Percentiles rank a stretch among this genome's conserved stretches.
Conservation (phyloP, 768 basidiomycete species). For the Amylocystis lapponica region DNA sequence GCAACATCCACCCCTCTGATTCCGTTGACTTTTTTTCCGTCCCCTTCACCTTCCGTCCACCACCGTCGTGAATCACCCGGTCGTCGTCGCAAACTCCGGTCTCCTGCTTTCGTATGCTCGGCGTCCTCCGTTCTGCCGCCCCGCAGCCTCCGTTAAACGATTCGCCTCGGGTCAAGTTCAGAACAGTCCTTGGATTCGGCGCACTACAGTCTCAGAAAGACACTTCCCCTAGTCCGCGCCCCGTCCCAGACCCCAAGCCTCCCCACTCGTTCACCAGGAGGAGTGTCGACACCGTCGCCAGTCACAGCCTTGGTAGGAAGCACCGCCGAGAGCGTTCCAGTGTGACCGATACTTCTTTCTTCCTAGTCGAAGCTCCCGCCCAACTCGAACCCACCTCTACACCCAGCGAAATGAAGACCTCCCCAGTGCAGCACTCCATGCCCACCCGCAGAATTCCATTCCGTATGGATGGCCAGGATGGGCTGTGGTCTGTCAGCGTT, state of each 20-base stretch:
- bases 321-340: conserved; percentile 29
- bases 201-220: conserved; percentile 27
- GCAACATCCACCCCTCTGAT: conserved; percentile 20
- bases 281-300: conserved; percentile 40
- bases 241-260: conserved; percentile 26
- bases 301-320: conserved; percentile 31
- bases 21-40: conserved; percentile 16
- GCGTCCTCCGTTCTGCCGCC: conserved; percentile 27
- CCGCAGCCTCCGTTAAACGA: conserved; percentile 26
- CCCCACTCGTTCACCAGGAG: conserved; percentile 30
- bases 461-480: conserved; percentile 70
- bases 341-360: conserved; percentile 38
- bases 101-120: conserved; percentile 37
- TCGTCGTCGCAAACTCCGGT: conserved; percentile 17
- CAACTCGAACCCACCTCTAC: conserved; percentile 4
- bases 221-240: conserved; percentile 10
- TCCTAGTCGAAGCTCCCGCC: conserved; percentile 29
- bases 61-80: conserved; percentile 16
- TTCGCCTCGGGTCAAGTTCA: conserved; percentile 38
- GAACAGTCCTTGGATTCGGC: conserved; percentile 41
- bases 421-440: conserved; percentile 21
- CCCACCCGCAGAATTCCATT: conserved; percentile 37
- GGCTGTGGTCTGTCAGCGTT: conserved; percentile 84
- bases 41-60: conserved; percentile 21
- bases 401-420: conserved; percentile 19